Conservation (phyloP, 1,284 basidiomycete genomes). For the Laetiporus sulphureus region DNA sequence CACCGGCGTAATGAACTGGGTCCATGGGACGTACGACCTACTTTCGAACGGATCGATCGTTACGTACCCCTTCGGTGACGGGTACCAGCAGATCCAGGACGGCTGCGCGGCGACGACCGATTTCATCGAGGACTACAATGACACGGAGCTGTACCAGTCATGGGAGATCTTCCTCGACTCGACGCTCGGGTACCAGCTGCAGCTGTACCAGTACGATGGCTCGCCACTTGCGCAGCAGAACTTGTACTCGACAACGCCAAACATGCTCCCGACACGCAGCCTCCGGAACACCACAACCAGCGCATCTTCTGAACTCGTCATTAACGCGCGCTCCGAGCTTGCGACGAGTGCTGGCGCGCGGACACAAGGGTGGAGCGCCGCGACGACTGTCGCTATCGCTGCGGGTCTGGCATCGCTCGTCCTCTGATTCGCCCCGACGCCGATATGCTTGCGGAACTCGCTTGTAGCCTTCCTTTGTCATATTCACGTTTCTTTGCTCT, state of each 20-base stretch:
- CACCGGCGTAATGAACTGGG: conserved; percentile 79
- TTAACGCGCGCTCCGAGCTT: too few species aligned
- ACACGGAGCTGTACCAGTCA: conserved; percentile 46
- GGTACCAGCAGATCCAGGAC: conserved; percentile 88
- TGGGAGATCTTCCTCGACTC: conserved; percentile 61
- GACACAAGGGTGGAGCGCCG: conserved; percentile 13
- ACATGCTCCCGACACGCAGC: conserved; percentile 56
- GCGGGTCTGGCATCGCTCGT: conserved; percentile 13
- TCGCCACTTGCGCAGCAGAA: conserved; percentile 53
- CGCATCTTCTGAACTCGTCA: conserved; percentile 7
- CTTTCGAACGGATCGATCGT: conserved; percentile 72
- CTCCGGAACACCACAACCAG: conserved; percentile 40
- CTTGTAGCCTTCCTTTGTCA: too few species aligned
- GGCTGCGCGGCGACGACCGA: conserved; percentile 83
- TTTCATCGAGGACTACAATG: conserved; percentile 77
- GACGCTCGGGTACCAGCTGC: conserved; percentile 50
- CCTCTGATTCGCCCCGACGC: too few species aligned
- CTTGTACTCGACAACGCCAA: conserved; percentile 50
- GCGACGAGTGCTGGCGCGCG: conserved; percentile 11
- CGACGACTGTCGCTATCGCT: conserved; percentile 11
- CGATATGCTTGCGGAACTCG: too few species aligned
- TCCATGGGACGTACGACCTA: conserved; percentile 72
- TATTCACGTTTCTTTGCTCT: too few species aligned
- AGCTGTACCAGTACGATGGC: conserved; percentile 62
- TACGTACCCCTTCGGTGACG: conserved; percentile 70